Evolutionary conservation across 192 early-diverging fungal species (phyloP), one percentile per base, ranked within the genome.

Genomic region (Diversispora epigaea): DNA sequence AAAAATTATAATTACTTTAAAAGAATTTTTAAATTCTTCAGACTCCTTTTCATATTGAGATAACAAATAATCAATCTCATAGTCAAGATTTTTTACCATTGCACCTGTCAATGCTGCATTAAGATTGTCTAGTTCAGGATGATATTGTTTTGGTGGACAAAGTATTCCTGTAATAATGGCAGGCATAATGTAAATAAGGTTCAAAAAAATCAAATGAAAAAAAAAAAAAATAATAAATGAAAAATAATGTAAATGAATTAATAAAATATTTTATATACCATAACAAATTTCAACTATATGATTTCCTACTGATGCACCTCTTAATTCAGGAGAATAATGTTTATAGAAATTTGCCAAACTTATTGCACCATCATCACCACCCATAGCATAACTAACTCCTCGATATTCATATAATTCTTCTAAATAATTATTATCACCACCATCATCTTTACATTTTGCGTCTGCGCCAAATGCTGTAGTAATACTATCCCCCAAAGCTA

Each of bases 51-150:
- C 69, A 45, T 87, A 57, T 58, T 68, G 65, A 7, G 52, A 47
- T 10, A 87, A 65, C 3, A 89, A 57, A 67, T 86, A 86, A 44
- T 81, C 70, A 3, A 89, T 58, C 75, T 88, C 77, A 43, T 78
- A 60, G 3, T 72, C 25, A 32, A 89, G 68, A 67, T 89, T 85
- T 21, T 46, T 43, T 9, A 74, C 80, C 73, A 84, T 73, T 52
- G 87, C 84, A 12, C 88, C 88, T 55, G 86, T 82, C 62, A 83
- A 81, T 4, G 88, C 88, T 17, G 84, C 87, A 77, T 89, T 89
- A 11, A 86, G 14, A 14, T 50, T 15, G 14, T 72, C 70, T 25
- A 21, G 15, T 15, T 45, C 5, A 41, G 70, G 70, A 22, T 46
- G 40, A 25, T 72, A 72, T 60, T 60, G 70, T 41, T 61, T 44